phyloP scores from a whole-genome alignment of 345 rosid genomes.

The Aquilaria sinensis region DNA sequence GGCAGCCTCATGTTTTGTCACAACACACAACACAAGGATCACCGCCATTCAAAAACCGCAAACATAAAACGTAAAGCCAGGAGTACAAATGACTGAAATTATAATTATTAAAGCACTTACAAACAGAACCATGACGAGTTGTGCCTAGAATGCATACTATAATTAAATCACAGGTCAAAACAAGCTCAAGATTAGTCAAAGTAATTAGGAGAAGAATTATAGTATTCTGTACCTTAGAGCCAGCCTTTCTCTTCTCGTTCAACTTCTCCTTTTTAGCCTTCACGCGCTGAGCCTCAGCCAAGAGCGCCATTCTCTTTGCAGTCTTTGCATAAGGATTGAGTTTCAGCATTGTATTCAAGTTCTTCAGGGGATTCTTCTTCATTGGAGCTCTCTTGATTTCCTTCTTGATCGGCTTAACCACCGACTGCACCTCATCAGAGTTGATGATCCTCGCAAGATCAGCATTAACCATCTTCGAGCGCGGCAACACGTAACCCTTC shows the following conservation, averaged over 20 bases:
- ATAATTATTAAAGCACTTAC: no score
- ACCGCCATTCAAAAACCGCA: no score
- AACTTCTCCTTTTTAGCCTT: conserved; percentile 97
- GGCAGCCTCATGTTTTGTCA: no score
- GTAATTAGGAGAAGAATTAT: conserved; percentile 5
- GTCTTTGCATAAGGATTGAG: conserved; percentile 94
- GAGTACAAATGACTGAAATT: no score
- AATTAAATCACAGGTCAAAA: no score
- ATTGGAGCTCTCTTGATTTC: conserved; percentile 62
- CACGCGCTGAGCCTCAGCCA: conserved; percentile 88
- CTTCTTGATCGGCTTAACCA: conserved; percentile 74
- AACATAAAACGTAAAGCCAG: no score
- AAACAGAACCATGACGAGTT: no score
- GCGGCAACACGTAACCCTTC: conserved; percentile 80
- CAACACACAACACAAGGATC: no score
- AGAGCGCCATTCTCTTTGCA: conserved; percentile 83
- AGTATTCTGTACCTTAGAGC: conserved; percentile 51
- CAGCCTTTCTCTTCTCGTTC: conserved; percentile 62
- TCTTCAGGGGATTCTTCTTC: conserved; percentile 95
- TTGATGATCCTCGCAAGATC: conserved; percentile 90
- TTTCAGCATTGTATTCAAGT: conserved; percentile 67
- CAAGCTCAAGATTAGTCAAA: no score
- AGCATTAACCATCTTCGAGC: conserved; percentile 90
- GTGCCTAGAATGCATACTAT: no score
- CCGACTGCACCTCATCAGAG: conserved; percentile 92